Base-by-base conservation (phyloP, 306 rosid genomes). In the Neltuma alba region DNA sequence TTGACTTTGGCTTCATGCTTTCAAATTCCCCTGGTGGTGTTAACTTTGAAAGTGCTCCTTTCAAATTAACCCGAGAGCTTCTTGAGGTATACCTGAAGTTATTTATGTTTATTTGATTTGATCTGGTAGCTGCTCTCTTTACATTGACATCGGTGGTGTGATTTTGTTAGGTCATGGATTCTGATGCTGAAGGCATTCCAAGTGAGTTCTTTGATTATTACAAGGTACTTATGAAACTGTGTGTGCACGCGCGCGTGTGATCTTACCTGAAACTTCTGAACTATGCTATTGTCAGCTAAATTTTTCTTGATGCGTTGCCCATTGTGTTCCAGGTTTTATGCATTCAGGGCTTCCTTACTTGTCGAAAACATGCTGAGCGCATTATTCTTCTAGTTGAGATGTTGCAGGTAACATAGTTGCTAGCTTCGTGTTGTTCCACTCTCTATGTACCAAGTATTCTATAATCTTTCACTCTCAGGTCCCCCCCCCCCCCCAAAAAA, bases 311-410 rank as follows among this genome's bases (percentile, higher is more conserved):
- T 69, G 36, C n/a, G 58, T 67, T 76, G 74, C 73, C 68, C 64
- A 54, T 67, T 63, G 62, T 66, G 58, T 78, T 82, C 61, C 83
- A 94, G 98, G 98, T 94, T 89, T 87, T 94, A 76, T 92, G 98
- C 91, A 94, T 94, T 87, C 98, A 94, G 89, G 98, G 98, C 79
- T 94, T 94, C 87, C 98, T 94, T 82, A 94, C 97, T 62, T 94
- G 98, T 86, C 98, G 94, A 62, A 94, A 94, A 86, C 98, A 94
- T 82, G 98, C 97, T 7, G 98, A 94, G 80, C 94, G 98, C 34
- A 80, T 94, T 81, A 92, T 94, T 86, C 97, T 94, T 82, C 97
- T 94, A 45, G 98, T 94, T 76, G 98, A 94, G 86, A 94, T 94
- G 98, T 89, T 94, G 88, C 97, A 94, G 98, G 98, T 94, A 89